Conservation (phyloP, 495 filamentous ascomycete genomes). For the Penicillium coprophilum region DNA sequence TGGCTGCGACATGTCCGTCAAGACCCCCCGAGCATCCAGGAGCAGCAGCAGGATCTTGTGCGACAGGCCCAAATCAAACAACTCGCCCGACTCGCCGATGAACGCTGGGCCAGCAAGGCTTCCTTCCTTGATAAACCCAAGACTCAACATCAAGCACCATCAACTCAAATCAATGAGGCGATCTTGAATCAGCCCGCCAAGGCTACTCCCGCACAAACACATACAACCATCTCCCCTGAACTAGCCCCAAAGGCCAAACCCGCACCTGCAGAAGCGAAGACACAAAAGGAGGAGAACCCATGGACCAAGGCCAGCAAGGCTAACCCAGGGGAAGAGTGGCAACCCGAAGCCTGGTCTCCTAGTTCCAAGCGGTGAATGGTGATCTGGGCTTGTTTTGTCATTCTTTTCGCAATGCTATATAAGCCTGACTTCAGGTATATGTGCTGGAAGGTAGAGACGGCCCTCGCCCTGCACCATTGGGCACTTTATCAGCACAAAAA, state of each 20-base stretch:
- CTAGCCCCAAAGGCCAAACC: constrained; percentile 11
- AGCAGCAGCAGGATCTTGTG: constrained; percentile 68
- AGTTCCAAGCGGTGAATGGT: constrained; percentile 33
- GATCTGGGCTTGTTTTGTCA: neutral
- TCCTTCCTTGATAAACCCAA: constrained; percentile 59
- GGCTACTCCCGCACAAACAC: constrained; percentile 15
- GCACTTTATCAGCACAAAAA: neutral
- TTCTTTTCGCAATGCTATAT: neutral
- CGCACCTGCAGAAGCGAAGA: constrained; percentile 19
- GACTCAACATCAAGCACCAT: constrained; percentile 42
- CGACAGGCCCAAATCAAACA: constrained; percentile 69
- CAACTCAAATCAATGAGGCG: constrained; percentile 36
- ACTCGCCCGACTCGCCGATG: constrained; percentile 77
- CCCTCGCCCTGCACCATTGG: neutral
- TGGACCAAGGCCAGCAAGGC: constrained; percentile 54
- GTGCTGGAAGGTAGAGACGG: neutral
- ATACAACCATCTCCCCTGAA: neutral
- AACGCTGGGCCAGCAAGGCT: constrained; percentile 79
- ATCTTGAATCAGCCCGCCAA: constrained; percentile 22
- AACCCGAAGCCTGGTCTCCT: constrained; percentile 70
- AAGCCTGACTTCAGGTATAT: neutral
- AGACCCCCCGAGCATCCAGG: constrained; percentile 67
- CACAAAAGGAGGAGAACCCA: constrained; percentile 50
- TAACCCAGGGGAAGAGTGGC: constrained; percentile 69
- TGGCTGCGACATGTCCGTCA: constrained; percentile 86